A percentile compares a stretch with the other conserved stretches of the same genome.
These are phyloP conservation scores for Fomes fomentarius DNA, from an alignment of 1,284 basidiomycete genomes.

Conservation along the genomic window DNA sequence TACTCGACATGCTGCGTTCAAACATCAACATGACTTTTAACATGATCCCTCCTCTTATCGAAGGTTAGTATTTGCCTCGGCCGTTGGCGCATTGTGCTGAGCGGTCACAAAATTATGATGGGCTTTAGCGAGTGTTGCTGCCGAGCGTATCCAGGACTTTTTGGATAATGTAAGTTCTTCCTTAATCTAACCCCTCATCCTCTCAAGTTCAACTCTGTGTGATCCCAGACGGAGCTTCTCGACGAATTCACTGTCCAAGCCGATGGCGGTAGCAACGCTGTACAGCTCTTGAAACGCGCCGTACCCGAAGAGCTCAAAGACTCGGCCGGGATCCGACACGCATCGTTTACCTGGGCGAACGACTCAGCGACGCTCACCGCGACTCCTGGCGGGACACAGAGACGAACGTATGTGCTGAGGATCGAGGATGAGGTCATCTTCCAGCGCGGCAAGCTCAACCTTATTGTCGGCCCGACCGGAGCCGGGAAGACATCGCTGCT, in stretches of 20 bases:
- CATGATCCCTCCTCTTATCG: constrained; percentile 36
- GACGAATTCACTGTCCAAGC: constrained; percentile 44
- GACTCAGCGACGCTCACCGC: constrained; percentile 26
- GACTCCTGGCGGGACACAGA: constrained; percentile 29
- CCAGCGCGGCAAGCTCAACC: constrained; percentile 58
- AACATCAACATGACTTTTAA: constrained; percentile 37
- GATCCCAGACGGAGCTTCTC: constrained; percentile 48
- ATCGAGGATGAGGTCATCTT: constrained; percentile 62
- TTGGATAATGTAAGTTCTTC: constrained; percentile 40
- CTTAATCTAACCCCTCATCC: too few species aligned
- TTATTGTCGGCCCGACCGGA: constrained; percentile 67
- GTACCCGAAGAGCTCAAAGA: constrained; percentile 22
- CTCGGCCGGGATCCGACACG: constrained; percentile 44
- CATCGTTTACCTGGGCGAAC: constrained; percentile 45
- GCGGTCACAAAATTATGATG: too few species aligned
- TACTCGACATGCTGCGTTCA: constrained; percentile 41
- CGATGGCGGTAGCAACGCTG: neutral
- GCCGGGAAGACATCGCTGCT: constrained; percentile 55
- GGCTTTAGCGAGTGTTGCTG: constrained; percentile 47
- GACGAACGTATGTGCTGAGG: constrained; percentile 49
- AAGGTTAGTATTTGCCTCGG: constrained; percentile 3
- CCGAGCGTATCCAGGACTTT: constrained; percentile 52
- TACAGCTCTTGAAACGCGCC: neutral
- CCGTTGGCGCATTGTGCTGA: neutral
- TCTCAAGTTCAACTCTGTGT: too few species aligned